A percentile compares a stretch with the other conserved stretches of the same genome.
Evolutionary conservation across 2,329 filamentous ascomycete species (phyloP).

Genomic region (Fusarium sp.): DNA sequence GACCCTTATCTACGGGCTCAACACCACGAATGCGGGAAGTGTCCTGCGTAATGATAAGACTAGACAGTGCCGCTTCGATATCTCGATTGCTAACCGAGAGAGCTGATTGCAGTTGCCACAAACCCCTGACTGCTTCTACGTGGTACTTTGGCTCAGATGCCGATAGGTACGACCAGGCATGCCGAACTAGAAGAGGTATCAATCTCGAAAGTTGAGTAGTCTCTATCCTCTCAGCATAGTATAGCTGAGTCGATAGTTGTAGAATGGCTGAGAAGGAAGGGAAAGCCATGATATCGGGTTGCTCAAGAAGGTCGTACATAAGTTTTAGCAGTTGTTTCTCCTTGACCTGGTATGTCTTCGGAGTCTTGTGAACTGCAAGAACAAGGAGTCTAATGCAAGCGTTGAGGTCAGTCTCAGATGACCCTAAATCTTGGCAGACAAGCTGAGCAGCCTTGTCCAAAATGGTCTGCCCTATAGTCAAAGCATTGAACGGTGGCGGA

Average conservation of each 20-base stretch:
- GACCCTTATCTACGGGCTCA: conserved; percentile 69
- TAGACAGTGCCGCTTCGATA: conserved; percentile 82
- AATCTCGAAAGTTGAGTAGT: conserved; percentile 69
- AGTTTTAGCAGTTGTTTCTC: conserved; percentile 62
- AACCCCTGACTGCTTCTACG: conserved; percentile 86
- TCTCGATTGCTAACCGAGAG: conserved; percentile 76
- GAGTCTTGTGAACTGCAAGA: conserved; percentile 66
- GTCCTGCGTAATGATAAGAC: conserved; percentile 72
- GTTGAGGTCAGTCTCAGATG: conserved; percentile 62
- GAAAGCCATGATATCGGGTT: conserved; percentile 59
- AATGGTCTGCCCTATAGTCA: conserved; percentile 70
- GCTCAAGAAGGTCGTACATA: conserved; percentile 62
- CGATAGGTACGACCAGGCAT: conserved; percentile 84
- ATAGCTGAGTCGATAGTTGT: conserved; percentile 69
- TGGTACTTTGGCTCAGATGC: conserved; percentile 91
- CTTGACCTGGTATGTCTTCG: conserved; percentile 59
- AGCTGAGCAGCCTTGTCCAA: conserved; percentile 69
- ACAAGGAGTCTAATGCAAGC: conserved; percentile 71
- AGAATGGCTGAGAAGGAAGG: conserved; percentile 69
- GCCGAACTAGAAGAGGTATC: conserved; percentile 74
- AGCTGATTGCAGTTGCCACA: conserved; percentile 86
- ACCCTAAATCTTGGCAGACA: conserved; percentile 60
- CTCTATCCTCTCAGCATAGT: conserved; percentile 65
- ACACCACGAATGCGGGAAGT: background rate
- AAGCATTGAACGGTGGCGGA: conserved; percentile 68